Evolutionary conservation across 768 basidiomycete species (phyloP).

Genomic region (Chalciporus piperatus): DNA sequence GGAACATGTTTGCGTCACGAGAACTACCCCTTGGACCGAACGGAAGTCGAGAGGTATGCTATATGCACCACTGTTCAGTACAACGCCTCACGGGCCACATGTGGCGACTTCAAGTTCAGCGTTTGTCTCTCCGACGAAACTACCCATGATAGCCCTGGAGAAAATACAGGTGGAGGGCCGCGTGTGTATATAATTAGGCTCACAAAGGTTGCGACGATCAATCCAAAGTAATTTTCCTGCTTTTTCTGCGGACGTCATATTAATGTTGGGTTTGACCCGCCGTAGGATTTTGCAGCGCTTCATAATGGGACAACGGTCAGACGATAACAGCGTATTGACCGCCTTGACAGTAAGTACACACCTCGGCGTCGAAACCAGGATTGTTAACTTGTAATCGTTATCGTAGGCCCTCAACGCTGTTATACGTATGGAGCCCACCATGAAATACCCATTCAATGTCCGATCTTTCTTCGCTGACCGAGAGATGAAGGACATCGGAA

Average conservation of each 20-base stretch:
- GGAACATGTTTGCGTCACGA: constrained; percentile 66
- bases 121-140: constrained; percentile 48
- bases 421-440: constrained; percentile 69
- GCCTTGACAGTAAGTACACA: constrained; percentile 53
- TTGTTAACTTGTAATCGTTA: neutral
- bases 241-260: constrained; percentile 20
- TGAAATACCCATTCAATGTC: constrained; percentile 67
- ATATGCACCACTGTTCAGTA: neutral
- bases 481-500: constrained; percentile 53
- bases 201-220: constrained; percentile 56
- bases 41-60: constrained; percentile 50
- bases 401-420: constrained; percentile 69
- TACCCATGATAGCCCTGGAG: constrained; percentile 29
- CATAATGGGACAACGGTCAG: constrained; percentile 60
- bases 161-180: constrained; percentile 41
- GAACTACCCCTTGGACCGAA: constrained; percentile 57
- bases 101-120: constrained; percentile 48
- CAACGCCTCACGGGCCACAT: neutral
- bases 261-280: constrained; percentile 2
- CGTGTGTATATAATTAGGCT: constrained; percentile 68
- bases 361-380: neutral
- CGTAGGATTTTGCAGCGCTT: constrained; percentile 61
- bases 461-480: constrained; percentile 69
- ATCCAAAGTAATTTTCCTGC: constrained; percentile 43
- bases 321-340: constrained; percentile 66